Conservation (phyloP, 768 basidiomycete genomes). For the Paxillus ammoniavirescens region DNA sequence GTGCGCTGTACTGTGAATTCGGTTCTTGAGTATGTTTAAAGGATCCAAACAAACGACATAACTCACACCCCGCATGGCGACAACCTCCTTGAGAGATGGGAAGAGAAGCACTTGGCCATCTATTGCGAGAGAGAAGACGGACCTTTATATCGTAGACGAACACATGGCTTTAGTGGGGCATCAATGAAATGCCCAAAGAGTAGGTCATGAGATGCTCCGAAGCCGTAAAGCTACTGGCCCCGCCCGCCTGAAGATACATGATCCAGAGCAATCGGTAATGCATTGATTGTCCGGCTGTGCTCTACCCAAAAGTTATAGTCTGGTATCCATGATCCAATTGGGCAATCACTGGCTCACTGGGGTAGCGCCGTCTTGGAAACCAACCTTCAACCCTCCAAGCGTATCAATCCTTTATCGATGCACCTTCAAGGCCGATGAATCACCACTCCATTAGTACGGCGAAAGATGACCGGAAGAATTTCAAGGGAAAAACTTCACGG, state of each 20-base stretch:
- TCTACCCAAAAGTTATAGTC: no score
- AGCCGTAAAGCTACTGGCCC: neutral
- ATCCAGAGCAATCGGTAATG: no score
- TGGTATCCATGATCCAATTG: no score
- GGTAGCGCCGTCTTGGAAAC: no score
- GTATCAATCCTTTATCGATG: no score
- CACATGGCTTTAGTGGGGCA: neutral
- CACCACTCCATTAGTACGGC: no score
- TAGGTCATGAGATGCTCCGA: neutral
- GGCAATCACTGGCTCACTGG: no score
- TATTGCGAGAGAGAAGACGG: neutral
- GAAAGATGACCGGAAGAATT: no score
- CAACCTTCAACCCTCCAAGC: no score
- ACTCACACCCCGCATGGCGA: constrained; percentile 28
- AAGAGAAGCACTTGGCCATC: neutral
- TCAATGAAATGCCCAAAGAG: constrained; percentile 2
- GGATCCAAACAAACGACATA: neutral
- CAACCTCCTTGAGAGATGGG: neutral
- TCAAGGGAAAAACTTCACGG: no score
- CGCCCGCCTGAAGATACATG: neutral
- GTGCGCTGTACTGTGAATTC: constrained; percentile 45
- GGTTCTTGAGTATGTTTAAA: constrained; percentile 1
- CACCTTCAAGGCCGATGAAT: no score
- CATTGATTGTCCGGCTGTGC: no score
- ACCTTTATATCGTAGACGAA: constrained; percentile 13